Evolutionary conservation across 2,329 filamentous ascomycete genomes (phyloP).

Genomic region (Dryadomyces quercivorus): DNA sequence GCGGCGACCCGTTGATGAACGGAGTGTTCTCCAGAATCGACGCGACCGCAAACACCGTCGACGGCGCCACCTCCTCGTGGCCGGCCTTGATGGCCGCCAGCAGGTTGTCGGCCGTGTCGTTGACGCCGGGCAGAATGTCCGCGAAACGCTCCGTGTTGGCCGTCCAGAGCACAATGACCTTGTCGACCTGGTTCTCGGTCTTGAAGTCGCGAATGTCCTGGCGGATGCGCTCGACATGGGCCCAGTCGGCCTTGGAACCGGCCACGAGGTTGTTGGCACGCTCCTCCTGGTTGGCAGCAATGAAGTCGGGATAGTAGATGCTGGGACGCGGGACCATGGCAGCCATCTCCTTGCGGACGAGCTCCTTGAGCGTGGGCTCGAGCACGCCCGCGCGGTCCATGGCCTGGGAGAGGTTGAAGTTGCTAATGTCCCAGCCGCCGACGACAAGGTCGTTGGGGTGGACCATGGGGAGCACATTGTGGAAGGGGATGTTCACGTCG

Average conservation of each 20-base stretch:
- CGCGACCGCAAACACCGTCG: constrained; percentile 90
- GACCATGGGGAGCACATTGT: constrained; percentile 87
- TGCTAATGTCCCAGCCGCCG: constrained; percentile 95
- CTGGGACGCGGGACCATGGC: constrained; percentile 79
- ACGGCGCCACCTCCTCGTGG: constrained; percentile 86
- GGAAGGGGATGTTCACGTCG: constrained; percentile 95
- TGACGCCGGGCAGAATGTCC: constrained; percentile 76
- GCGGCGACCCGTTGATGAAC: constrained; percentile 98
- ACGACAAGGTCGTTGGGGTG: constrained; percentile 93
- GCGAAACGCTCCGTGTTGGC: constrained; percentile 98
- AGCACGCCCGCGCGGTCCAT: constrained; percentile 96
- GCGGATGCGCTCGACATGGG: constrained; percentile 86
- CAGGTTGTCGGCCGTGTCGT: constrained; percentile 93
- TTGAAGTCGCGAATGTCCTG: constrained; percentile 95
- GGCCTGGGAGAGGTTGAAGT: constrained; percentile 74
- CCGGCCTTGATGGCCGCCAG: constrained; percentile 76
- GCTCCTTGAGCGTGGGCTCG: constrained; percentile 83
- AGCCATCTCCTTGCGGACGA: constrained; percentile 88
- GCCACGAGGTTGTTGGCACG: constrained; percentile 83
- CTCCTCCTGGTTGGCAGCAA: constrained; percentile 95
- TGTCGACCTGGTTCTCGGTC: constrained; percentile 70
- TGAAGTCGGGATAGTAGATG: constrained; percentile 99
- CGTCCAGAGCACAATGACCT: constrained; percentile 96
- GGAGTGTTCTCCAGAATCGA: constrained; percentile 80
- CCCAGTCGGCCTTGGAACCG: constrained; percentile 72